These are phyloP conservation scores for Trichoderma oligosporum DNA, from an alignment of 2,329 filamentous ascomycete genomes.

Conservation along the genomic window DNA sequence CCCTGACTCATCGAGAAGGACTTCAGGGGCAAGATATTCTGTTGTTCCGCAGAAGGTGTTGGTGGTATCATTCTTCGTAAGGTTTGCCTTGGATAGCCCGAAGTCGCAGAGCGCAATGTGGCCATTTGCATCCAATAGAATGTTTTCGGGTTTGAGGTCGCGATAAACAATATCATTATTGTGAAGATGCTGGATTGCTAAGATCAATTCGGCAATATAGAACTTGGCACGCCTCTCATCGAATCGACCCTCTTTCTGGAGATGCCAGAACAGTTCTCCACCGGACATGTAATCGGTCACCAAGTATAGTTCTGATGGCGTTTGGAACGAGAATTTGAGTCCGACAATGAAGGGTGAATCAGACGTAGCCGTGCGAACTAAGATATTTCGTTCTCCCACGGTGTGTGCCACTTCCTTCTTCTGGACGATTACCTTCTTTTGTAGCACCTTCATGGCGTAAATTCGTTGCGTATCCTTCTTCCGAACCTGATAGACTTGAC, in stretches of 20 bases:
- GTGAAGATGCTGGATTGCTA: slow-evolving; percentile 92
- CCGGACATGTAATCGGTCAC: slow-evolving; percentile 99
- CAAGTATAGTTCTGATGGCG: slow-evolving; percentile 92
- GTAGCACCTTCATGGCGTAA: slow-evolving; percentile 98
- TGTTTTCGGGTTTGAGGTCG: slow-evolving; percentile 96
- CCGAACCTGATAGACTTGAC: slow-evolving; percentile 95
- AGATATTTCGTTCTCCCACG: slow-evolving; percentile 92
- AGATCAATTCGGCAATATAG: slow-evolving; percentile 95
- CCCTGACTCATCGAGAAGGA: slow-evolving; percentile 89
- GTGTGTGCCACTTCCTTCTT: slow-evolving; percentile 99
- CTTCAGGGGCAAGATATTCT: slow-evolving; percentile 93
- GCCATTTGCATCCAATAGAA: slow-evolving; percentile 91
- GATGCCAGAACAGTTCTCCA: slow-evolving; percentile 96
- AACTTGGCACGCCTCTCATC: slow-evolving; percentile 94
- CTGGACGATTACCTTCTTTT: slow-evolving; percentile 99
- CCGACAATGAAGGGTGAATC: slow-evolving; percentile 98
- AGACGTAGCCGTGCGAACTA: slow-evolving; percentile 91
- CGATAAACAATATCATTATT: slow-evolving; percentile 97
- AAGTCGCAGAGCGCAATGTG: slow-evolving; percentile 98
- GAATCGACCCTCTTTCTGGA: slow-evolving; percentile 95
- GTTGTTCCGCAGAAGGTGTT: slow-evolving; percentile 99
- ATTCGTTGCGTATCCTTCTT: slow-evolving; percentile 96
- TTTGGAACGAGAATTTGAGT: slow-evolving; percentile 98
- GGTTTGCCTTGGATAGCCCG: slow-evolving; percentile 92
- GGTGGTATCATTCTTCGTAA: slow-evolving; percentile 95